A percentile compares a stretch with the other conserved stretches of the same genome.
Evolutionary conservation across 192 early-diverging fungal genomes (phyloP).

Genomic region (Backusella australiensis): DNA sequence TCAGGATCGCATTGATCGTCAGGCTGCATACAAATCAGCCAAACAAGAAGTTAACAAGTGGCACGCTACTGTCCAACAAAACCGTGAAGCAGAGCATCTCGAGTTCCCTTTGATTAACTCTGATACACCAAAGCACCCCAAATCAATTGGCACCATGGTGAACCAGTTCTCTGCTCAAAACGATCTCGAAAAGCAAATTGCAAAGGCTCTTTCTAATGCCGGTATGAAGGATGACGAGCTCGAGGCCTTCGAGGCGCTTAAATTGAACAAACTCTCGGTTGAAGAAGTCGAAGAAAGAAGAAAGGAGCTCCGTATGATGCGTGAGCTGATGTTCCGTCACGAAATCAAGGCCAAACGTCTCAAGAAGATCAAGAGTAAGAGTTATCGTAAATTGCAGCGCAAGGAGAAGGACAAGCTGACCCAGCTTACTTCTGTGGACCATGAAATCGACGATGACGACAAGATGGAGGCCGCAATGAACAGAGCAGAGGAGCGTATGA

Average conservation of each 20-base stretch:
- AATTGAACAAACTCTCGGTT: conserved; percentile 75
- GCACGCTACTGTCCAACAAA: conserved; percentile 77
- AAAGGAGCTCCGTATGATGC: conserved; percentile 84
- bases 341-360: conserved; percentile 89
- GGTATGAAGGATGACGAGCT: conserved; percentile 80
- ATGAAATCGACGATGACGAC: conserved; percentile 64
- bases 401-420: conserved; percentile 65
- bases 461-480: conserved; percentile 67
- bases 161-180: conserved; percentile 64
- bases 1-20: conserved; percentile 82
- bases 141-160: conserved; percentile 56
- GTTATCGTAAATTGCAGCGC: conserved; percentile 86
- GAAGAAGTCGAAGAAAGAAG: conserved; percentile 80
- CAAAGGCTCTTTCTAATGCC: conserved; percentile 62
- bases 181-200: conserved; percentile 79
- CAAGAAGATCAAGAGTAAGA: conserved; percentile 97
- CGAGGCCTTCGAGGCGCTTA: conserved; percentile 80
- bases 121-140: conserved; percentile 24
- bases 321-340: conserved; percentile 90
- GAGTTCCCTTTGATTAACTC: conserved; percentile 59
- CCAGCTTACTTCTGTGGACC: conserved; percentile 63
- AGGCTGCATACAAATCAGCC: conserved; percentile 81
- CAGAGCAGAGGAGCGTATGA: conserved; percentile 91
- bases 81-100: conserved; percentile 79
- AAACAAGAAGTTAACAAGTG: conserved; percentile 85